phyloP scores from a whole-genome alignment of 345 rosid genomes.

The Murraya koenigii region DNA sequence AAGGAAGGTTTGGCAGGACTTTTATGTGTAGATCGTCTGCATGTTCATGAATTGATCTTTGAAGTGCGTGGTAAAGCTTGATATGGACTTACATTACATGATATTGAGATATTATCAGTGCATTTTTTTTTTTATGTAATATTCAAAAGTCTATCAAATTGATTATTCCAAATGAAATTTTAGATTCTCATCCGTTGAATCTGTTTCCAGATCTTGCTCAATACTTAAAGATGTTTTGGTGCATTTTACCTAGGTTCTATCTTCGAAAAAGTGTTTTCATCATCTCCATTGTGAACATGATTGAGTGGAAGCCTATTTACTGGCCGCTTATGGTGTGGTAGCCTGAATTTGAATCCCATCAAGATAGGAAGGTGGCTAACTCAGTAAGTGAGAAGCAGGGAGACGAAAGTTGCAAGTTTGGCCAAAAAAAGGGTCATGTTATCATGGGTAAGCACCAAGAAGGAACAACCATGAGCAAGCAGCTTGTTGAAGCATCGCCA shows the following conservation, averaged over 20 bases:
- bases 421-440: not conserved
- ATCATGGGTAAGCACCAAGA: conserved; percentile 40
- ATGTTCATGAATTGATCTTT: not conserved
- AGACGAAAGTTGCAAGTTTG: conserved; percentile 1
- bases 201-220: not conserved
- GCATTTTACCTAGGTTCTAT: not conserved
- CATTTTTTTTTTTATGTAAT: not conserved
- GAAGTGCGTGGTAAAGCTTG: not conserved
- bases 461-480: conserved; percentile 31
- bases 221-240: not conserved
- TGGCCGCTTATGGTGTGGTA: not conserved
- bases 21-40: not conserved
- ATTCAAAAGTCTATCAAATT: not conserved
- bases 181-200: not conserved
- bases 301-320: not conserved
- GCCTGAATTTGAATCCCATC: conserved; percentile 2
- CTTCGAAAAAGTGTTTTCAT: not conserved
- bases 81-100: not conserved
- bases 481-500: conserved; percentile 30
- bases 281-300: not conserved
- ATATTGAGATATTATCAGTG: not conserved
- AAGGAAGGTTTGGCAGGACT: not conserved
- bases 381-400: conserved; percentile 10
- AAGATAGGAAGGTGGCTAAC: not conserved
- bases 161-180: not conserved